phyloP scores from a whole-genome alignment of 805 yeast genomes.

The Scheffersomyces spartinae region DNA sequence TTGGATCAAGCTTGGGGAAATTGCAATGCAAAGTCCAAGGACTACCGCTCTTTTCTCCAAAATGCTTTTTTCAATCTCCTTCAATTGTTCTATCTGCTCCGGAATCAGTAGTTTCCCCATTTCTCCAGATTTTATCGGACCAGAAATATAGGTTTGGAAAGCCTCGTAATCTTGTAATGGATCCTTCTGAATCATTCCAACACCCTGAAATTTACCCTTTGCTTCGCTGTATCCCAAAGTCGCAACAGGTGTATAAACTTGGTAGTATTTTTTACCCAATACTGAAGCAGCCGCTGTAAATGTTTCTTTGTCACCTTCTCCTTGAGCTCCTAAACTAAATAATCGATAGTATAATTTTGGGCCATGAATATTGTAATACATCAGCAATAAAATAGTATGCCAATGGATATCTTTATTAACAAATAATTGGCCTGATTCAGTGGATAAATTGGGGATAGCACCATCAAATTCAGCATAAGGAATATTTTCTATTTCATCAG shows the following conservation, averaged over 20 bases:
- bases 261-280: slow-evolving; percentile 23
- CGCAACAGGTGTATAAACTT: slow-evolving; percentile 9
- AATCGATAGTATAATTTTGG: slow-evolving; percentile 21
- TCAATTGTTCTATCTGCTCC: too few relatives aligned
- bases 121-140: too few relatives aligned
- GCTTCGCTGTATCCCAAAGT: too few relatives aligned
- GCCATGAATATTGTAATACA: slow-evolving; percentile 30
- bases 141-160: too few relatives aligned
- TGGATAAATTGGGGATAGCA: slow-evolving; percentile 30
- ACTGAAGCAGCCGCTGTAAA: slow-evolving; percentile 24
- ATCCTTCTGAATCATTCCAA: slow-evolving; percentile 24
- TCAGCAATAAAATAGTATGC: slow-evolving; percentile 24
- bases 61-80: too few relatives aligned
- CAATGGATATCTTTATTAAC: slow-evolving; percentile 30
- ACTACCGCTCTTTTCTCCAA: too few relatives aligned
- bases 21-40: too few relatives aligned
- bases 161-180: slow-evolving; percentile 16
- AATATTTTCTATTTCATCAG: slow-evolving; percentile 6
- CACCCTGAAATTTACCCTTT: slow-evolving; percentile 18
- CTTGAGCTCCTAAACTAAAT: slow-evolving; percentile 25
- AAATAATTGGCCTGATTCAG: slow-evolving; percentile 33
- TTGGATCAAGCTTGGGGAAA: slow-evolving; percentile 24
- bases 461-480: slow-evolving; percentile 33
- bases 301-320: slow-evolving; percentile 28
- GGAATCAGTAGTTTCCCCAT: too few relatives aligned